A percentile compares a stretch with the other conserved stretches of the same genome.
Conservation (phyloP, 2,329 filamentous ascomycete species). For the Monosporascus sp. region DNA sequence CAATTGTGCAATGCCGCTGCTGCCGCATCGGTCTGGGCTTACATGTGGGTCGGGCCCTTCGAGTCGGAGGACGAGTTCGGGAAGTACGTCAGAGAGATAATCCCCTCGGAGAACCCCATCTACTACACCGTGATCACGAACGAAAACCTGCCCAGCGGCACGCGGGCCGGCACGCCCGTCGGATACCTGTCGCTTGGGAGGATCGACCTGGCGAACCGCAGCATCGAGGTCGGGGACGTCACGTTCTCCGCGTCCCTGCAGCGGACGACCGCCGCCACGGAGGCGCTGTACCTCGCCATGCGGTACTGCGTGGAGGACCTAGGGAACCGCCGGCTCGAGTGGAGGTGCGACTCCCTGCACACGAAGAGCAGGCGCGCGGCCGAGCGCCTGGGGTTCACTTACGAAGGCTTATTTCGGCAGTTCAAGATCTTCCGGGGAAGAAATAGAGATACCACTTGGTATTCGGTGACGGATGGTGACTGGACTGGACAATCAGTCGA, state of each 20-base stretch:
- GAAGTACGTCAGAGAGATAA: not conserved
- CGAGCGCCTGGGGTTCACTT: conserved; percentile 1
- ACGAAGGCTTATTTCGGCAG: conserved; percentile 1
- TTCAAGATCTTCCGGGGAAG: not conserved
- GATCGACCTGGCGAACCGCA: not conserved
- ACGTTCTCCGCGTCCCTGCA: not conserved
- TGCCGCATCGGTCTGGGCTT: not conserved
- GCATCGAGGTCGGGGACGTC: not conserved
- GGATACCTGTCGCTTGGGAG: not conserved
- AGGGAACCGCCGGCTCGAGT: not conserved
- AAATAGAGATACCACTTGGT: not conserved
- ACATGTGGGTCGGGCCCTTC: not conserved
- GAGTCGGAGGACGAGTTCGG: not conserved
- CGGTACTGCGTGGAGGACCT: not conserved
- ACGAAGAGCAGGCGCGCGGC: conserved; percentile 1
- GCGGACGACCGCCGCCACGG: conserved; percentile 1
- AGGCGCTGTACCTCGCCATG: conserved; percentile 1
- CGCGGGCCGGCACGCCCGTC: not conserved
- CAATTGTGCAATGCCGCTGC: not conserved
- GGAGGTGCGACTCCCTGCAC: not conserved
- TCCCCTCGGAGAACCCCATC: not conserved
- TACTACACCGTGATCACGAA: not conserved
- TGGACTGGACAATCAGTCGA: not conserved
- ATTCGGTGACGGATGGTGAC: not conserved
- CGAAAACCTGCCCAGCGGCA: not conserved